phyloP scores from a whole-genome alignment of 306 rosid genomes.

The Ammopiptanthus mongolicus region DNA sequence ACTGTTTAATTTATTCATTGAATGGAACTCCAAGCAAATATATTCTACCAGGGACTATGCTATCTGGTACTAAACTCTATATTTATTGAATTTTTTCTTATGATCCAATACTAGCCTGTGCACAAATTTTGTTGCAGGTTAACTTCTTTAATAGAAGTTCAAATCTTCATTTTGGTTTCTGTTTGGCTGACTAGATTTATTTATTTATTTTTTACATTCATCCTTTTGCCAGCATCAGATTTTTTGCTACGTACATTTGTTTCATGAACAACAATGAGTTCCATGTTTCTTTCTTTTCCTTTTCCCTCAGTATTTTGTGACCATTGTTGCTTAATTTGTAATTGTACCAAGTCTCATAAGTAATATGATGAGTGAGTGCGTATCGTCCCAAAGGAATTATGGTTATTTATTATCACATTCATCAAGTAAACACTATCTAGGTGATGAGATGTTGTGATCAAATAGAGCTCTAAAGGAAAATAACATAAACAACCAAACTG shows the following conservation, averaged over 20 bases:
- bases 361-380: too few relatives aligned
- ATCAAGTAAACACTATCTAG: too few relatives aligned
- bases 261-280: neutral
- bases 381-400: too few relatives aligned
- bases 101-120: neutral
- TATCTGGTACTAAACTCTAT: neutral
- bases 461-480: too few relatives aligned
- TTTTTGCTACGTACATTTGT: neutral
- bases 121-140: conserved; percentile 3
- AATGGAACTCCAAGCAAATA: neutral
- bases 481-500: too few relatives aligned
- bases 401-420: too few relatives aligned
- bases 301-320: neutral
- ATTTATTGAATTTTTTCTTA: neutral
- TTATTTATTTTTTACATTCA: neutral
- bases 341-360: too few relatives aligned
- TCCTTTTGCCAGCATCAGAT: neutral
- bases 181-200: neutral
- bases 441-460: too few relatives aligned
- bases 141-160: neutral
- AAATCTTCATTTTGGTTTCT: neutral
- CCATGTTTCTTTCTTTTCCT: neutral
- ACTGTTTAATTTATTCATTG: conserved; percentile 15
- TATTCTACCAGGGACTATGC: neutral
- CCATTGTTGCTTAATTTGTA: neutral